Evolutionary conservation across 805 yeast species (phyloP).

Genomic region (Candida nonsorbophila): DNA sequence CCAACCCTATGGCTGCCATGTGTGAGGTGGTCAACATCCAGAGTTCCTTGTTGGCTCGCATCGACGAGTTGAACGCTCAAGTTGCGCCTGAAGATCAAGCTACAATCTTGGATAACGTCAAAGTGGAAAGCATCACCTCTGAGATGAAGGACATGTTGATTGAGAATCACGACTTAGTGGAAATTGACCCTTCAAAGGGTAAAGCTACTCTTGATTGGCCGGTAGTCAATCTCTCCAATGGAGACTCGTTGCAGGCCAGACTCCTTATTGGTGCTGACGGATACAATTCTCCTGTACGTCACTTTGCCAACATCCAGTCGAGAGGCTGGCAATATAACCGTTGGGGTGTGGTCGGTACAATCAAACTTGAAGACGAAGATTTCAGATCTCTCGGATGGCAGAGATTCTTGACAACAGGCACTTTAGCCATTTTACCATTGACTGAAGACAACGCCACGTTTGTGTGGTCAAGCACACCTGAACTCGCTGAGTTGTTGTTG

Average conservation of each 20-base stretch:
- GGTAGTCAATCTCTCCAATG: slow-evolving; percentile 58
- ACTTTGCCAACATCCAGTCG: slow-evolving; percentile 73
- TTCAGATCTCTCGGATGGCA: slow-evolving; percentile 83
- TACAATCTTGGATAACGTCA: slow-evolving; percentile 58
- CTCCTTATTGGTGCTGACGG: slow-evolving; percentile 96
- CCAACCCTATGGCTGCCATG: slow-evolving; percentile 63
- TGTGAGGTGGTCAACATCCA: slow-evolving; percentile 84
- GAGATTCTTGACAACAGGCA: slow-evolving; percentile 86
- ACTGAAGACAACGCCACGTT: slow-evolving; percentile 84
- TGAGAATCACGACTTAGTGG: too few species aligned
- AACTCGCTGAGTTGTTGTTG: slow-evolving; percentile 58
- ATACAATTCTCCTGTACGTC: slow-evolving; percentile 85
- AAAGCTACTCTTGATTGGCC: slow-evolving; percentile 62
- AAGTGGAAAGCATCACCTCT: slow-evolving; percentile 52
- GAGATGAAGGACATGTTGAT: slow-evolving; percentile 3
- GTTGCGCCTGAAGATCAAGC: slow-evolving; percentile 12
- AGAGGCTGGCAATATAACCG: slow-evolving; percentile 90
- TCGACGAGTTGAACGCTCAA: slow-evolving; percentile 22
- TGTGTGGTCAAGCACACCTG: slow-evolving; percentile 89
- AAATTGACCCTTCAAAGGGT: slow-evolving; percentile 7
- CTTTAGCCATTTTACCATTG: slow-evolving; percentile 85
- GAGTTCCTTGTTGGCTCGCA: slow-evolving; percentile 55
- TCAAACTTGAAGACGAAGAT: slow-evolving; percentile 69
- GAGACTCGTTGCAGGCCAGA: slow-evolving; percentile 59
- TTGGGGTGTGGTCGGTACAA: slow-evolving; percentile 90